phyloP scores from a whole-genome alignment of 1,139 yeast genomes.

The Scheffersomyces quercinus region DNA sequence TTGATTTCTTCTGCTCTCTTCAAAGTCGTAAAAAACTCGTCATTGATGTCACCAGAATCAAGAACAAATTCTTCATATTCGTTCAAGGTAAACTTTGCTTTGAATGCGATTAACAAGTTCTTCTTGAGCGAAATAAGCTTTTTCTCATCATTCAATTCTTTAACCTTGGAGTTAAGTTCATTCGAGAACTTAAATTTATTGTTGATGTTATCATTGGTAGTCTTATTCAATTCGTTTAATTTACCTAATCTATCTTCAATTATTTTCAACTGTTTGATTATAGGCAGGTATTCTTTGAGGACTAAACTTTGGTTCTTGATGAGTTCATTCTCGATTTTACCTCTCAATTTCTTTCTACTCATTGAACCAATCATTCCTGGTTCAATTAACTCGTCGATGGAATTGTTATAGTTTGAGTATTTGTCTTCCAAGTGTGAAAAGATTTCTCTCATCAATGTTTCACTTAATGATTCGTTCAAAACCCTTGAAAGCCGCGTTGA shows the following conservation, averaged over 20 bases:
- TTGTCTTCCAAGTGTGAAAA: slow-evolving; percentile 48
- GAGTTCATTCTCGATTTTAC: slow-evolving; percentile 71
- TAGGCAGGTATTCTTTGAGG: slow-evolving; percentile 63
- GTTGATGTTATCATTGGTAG: slow-evolving; percentile 40
- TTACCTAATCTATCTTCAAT: slow-evolving; percentile 41
- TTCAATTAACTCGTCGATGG: slow-evolving; percentile 14
- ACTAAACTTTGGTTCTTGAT: slow-evolving; percentile 59
- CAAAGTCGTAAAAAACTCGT: slow-evolving; percentile 63
- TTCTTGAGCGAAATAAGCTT: slow-evolving; percentile 51
- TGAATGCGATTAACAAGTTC: slow-evolving; percentile 56
- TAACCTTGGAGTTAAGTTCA: slow-evolving; percentile 37
- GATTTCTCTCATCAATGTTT: slow-evolving; percentile 49
- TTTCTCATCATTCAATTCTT: slow-evolving; percentile 42
- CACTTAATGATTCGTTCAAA: slow-evolving; percentile 49
- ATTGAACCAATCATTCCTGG: slow-evolving; percentile 23
- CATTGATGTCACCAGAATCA: slow-evolving; percentile 42
- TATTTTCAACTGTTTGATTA: slow-evolving; percentile 47
- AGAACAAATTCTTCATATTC: slow-evolving; percentile 70
- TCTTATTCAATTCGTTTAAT: slow-evolving; percentile 34
- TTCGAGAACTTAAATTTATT: slow-evolving; percentile 22
- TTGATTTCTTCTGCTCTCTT: slow-evolving; percentile 64
- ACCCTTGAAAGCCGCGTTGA: slow-evolving; percentile 53
- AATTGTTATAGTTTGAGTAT: slow-evolving; percentile 17
- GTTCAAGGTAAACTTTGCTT: slow-evolving; percentile 63
- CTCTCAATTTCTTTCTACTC: slow-evolving; percentile 49